These are phyloP conservation scores for Thymus quinquecostatus DNA, from an alignment of 257 asterid species.

Conservation along the genomic window DNA sequence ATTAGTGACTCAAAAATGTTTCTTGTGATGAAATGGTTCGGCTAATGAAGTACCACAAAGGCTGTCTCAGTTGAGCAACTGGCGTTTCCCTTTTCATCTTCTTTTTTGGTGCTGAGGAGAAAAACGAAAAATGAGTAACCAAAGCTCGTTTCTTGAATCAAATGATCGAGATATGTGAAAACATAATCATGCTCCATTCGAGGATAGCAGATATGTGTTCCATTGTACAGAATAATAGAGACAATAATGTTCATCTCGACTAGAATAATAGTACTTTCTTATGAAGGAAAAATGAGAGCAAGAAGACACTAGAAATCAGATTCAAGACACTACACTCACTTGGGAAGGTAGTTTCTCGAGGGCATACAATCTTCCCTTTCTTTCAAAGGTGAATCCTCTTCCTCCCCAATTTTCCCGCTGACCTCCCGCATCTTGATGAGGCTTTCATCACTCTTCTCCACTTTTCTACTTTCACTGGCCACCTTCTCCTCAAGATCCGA, in stretches of 20 bases:
- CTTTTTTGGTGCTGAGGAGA: slow-evolving; percentile 34
- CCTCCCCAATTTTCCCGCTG: too few relatives aligned
- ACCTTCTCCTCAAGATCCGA: too few relatives aligned
- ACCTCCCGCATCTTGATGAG: too few relatives aligned
- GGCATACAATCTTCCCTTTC: slow-evolving; percentile 37
- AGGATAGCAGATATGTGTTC: too few relatives aligned
- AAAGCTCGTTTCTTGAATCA: slow-evolving; percentile 12
- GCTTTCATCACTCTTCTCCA: too few relatives aligned
- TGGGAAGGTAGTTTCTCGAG: slow-evolving; percentile 53
- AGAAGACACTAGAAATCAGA: too few relatives aligned
- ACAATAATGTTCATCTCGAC: too few relatives aligned
- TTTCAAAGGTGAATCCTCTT: slow-evolving; percentile 37
- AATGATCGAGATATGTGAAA: not conserved
- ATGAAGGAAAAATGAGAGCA: too few relatives aligned
- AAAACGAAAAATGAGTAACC: slow-evolving; percentile 7
- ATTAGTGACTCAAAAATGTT: not conserved
- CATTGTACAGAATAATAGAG: too few relatives aligned
- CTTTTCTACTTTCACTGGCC: too few relatives aligned
- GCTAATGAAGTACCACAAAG: slow-evolving; percentile 32
- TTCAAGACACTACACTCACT: slow-evolving; percentile 50
- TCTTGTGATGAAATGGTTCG: not conserved
- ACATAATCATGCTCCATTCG: not conserved
- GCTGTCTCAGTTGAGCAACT: slow-evolving; percentile 33
- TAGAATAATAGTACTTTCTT: too few relatives aligned
- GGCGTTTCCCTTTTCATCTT: slow-evolving; percentile 25